Evolutionary conservation across 257 asterid species (phyloP).

Genomic region (Rauvolfia tetraphylla): DNA sequence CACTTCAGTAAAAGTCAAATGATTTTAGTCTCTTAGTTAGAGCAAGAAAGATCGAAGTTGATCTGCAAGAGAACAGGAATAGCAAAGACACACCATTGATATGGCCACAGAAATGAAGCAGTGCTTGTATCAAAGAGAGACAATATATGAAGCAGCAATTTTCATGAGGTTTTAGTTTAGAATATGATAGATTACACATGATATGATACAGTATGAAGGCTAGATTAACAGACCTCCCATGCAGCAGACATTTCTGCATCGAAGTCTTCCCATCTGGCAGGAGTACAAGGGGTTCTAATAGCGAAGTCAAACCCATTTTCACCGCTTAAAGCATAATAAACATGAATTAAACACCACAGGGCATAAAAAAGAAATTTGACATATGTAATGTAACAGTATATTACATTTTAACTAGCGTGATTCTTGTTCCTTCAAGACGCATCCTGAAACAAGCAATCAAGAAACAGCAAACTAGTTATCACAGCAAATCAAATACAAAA

Average conservation of each 20-base stretch:
- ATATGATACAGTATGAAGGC: conserved; percentile 4
- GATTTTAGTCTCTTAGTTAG: background rate
- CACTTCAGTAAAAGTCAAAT: background rate
- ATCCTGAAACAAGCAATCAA: conserved; percentile 56
- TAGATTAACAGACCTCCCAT: conserved; percentile 71
- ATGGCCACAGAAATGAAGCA: background rate
- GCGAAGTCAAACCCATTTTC: conserved; percentile 75
- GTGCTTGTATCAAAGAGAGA: background rate
- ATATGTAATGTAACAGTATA: conserved; percentile 7
- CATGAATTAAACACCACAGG: conserved; percentile 14
- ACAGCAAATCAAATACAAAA: conserved; percentile 12
- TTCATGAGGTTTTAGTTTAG: background rate
- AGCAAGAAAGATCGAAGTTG: background rate
- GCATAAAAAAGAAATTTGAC: conserved; percentile 12
- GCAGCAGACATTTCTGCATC: conserved; percentile 90
- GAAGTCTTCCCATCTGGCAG: conserved; percentile 89
- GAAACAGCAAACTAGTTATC: conserved; percentile 7
- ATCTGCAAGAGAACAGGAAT: background rate
- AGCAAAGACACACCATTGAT: background rate
- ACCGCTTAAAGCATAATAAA: conserved; percentile 46
- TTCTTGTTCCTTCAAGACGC: conserved; percentile 94
- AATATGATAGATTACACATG: background rate
- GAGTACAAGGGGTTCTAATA: conserved; percentile 72
- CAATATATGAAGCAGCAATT: background rate
- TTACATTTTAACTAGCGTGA: conserved; percentile 64